These are phyloP conservation scores for Vigna radiata DNA, from an alignment of 306 rosid species.

Conservation along the genomic window DNA sequence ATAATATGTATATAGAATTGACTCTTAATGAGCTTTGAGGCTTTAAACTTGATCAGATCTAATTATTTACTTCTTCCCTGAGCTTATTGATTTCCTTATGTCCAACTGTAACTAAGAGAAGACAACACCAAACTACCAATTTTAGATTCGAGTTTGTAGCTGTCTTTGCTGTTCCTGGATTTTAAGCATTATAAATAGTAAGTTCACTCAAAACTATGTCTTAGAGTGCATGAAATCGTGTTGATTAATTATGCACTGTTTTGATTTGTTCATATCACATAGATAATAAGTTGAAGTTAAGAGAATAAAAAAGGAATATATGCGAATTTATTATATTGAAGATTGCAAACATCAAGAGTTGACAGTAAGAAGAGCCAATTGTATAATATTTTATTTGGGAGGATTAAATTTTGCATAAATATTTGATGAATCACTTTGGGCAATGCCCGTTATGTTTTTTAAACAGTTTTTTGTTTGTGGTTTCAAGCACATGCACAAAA, in stretches of 20 bases:
- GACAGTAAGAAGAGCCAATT: background rate
- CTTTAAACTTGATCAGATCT: background rate
- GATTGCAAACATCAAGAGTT: background rate
- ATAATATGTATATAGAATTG: background rate
- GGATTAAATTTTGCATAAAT: background rate
- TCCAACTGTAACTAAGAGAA: background rate
- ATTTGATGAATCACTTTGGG: background rate
- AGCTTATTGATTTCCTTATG: background rate
- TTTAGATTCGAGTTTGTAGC: slow-evolving; percentile 4
- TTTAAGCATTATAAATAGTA: background rate
- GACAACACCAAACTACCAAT: background rate
- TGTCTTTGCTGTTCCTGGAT: background rate
- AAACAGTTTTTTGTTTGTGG: slow-evolving; percentile 1
- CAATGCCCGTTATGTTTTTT: background rate
- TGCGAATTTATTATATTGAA: background rate
- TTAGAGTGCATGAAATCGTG: background rate
- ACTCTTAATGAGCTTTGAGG: slow-evolving; percentile 25
- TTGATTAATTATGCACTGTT: background rate
- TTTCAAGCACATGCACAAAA: background rate
- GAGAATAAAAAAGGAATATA: background rate
- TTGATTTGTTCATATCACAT: background rate
- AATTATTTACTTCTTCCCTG: background rate
- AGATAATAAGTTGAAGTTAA: background rate
- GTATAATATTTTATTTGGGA: slow-evolving; percentile 12
- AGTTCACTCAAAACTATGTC: background rate